Percentiles rank a stretch among this genome's conserved stretches.
phyloP scores from a whole-genome alignment of 148 eudicot genomes.

The Camellia japonica region DNA sequence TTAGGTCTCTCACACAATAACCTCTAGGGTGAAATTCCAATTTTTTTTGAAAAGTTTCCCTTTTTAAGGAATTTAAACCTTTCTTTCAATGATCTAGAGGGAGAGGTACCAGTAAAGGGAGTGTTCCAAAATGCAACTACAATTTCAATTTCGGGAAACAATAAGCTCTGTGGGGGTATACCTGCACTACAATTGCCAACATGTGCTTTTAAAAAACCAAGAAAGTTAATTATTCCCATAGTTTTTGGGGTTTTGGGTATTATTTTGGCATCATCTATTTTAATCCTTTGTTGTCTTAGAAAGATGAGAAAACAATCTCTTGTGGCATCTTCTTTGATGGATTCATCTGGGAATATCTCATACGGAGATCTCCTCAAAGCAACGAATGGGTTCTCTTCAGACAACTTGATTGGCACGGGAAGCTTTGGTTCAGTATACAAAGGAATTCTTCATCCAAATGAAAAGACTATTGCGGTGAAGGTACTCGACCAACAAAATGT shows the following conservation, averaged over 20 bases:
- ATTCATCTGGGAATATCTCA: conserved; percentile 10
- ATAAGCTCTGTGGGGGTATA: conserved; percentile 39
- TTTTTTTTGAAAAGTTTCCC: conserved; percentile 17
- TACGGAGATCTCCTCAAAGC: conserved; percentile 20
- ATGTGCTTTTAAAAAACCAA: conserved; percentile 14
- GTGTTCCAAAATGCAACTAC: conserved; percentile 32
- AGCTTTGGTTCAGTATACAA: conserved; percentile 29
- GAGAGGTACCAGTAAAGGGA: conserved; percentile 35
- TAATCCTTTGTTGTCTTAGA: neutral
- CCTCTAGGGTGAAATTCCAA: conserved; percentile 37
- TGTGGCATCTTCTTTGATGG: neutral
- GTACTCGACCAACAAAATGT: conserved; percentile 19
- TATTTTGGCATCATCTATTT: neutral
- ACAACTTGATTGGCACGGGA: conserved; percentile 24
- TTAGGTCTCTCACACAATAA: conserved; percentile 45
- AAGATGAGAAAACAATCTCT: neutral
- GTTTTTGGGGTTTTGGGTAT: conserved; percentile 6
- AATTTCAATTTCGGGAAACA: conserved; percentile 28
- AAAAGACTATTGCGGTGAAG: conserved; percentile 22
- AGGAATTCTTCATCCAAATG: conserved; percentile 14
- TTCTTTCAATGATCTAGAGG: conserved; percentile 39
- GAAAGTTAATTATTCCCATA: neutral
- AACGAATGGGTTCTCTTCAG: conserved; percentile 26
- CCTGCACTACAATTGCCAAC: conserved; percentile 27
- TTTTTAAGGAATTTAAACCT: conserved; percentile 18